Percentiles rank a stretch among this genome's conserved stretches.
Conservation (phyloP, 2,329 filamentous ascomycete genomes). For the Ophiostoma piceae region DNA sequence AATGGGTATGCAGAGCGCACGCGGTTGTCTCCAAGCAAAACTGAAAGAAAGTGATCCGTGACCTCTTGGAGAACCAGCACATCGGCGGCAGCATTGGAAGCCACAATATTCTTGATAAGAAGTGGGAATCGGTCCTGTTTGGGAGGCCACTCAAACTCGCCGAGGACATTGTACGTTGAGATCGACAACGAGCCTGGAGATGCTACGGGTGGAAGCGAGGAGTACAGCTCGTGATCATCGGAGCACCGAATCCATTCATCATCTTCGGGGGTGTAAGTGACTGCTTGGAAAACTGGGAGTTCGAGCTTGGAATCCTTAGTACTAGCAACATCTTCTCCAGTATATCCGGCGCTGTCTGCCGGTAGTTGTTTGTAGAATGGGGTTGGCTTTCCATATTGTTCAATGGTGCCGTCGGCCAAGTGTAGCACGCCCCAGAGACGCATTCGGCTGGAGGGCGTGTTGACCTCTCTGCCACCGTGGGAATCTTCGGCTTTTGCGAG, state of each 20-base stretch:
- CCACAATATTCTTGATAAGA: constrained; percentile 43
- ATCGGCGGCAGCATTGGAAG: constrained; percentile 41
- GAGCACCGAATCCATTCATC: constrained; percentile 20
- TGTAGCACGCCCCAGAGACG: constrained; percentile 50
- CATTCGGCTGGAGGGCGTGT: constrained; percentile 44
- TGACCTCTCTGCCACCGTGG: neutral
- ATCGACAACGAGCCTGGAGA: constrained; percentile 32
- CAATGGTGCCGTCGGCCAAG: constrained; percentile 29
- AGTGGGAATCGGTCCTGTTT: constrained; percentile 40
- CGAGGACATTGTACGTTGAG: constrained; percentile 50
- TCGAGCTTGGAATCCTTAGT: neutral
- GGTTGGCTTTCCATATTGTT: constrained; percentile 28
- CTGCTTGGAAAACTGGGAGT: constrained; percentile 19
- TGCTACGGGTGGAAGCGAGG: neutral
- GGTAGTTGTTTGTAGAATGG: constrained; percentile 28
- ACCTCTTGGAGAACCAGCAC: constrained; percentile 57
- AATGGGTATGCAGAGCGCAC: constrained; percentile 50
- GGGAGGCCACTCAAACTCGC: constrained; percentile 47
- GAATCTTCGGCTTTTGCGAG: constrained; percentile 15
- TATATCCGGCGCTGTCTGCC: neutral
- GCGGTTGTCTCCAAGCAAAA: constrained; percentile 44
- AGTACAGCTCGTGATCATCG: constrained; percentile 21
- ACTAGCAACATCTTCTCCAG: neutral
- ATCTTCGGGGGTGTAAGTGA: constrained; percentile 23
- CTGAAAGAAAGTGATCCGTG: constrained; percentile 57